phyloP scores from a whole-genome alignment of 2,329 filamentous ascomycete genomes.

The Penicillium sp. region DNA sequence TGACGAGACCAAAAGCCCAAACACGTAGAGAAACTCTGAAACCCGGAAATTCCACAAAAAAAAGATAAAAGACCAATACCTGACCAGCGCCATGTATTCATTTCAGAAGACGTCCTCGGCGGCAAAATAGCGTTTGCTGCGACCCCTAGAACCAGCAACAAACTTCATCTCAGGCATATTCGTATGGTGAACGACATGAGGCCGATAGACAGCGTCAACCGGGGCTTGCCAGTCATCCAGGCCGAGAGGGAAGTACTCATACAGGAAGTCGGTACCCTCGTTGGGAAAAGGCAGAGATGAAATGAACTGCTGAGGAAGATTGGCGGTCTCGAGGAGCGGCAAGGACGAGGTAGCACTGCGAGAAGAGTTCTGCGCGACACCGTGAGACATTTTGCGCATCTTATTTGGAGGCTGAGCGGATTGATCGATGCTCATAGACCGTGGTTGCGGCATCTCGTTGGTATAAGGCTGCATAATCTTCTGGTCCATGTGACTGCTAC shows the following conservation, averaged over 20 bases:
- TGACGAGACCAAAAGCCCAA: neutral
- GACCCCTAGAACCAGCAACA: slow-evolving; percentile 62
- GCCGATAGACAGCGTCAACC: slow-evolving; percentile 85
- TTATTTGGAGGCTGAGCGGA: slow-evolving; percentile 42
- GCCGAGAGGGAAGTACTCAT: slow-evolving; percentile 92
- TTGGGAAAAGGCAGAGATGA: slow-evolving; percentile 53
- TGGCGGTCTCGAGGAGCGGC: slow-evolving; percentile 38
- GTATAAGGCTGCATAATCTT: slow-evolving; percentile 30
- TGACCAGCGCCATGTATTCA: slow-evolving; percentile 11
- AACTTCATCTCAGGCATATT: slow-evolving; percentile 71
- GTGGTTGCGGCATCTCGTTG: slow-evolving; percentile 35
- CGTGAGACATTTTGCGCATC: slow-evolving; percentile 44
- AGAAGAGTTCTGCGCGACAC: slow-evolving; percentile 33
- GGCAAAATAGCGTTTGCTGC: slow-evolving; percentile 72
- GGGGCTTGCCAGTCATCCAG: slow-evolving; percentile 91
- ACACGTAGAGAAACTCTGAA: neutral
- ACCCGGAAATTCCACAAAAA: neutral
- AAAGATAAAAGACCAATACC: slow-evolving; percentile 6
- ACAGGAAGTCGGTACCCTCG: slow-evolving; percentile 80
- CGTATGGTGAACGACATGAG: slow-evolving; percentile 92
- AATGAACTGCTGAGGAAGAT: slow-evolving; percentile 56
- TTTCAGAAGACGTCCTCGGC: slow-evolving; percentile 56
- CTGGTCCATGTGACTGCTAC: slow-evolving; percentile 38
- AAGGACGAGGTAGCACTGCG: slow-evolving; percentile 38
- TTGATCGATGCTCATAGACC: slow-evolving; percentile 31